phyloP scores from a whole-genome alignment of 768 basidiomycete species.

The Ramaria rubella region DNA sequence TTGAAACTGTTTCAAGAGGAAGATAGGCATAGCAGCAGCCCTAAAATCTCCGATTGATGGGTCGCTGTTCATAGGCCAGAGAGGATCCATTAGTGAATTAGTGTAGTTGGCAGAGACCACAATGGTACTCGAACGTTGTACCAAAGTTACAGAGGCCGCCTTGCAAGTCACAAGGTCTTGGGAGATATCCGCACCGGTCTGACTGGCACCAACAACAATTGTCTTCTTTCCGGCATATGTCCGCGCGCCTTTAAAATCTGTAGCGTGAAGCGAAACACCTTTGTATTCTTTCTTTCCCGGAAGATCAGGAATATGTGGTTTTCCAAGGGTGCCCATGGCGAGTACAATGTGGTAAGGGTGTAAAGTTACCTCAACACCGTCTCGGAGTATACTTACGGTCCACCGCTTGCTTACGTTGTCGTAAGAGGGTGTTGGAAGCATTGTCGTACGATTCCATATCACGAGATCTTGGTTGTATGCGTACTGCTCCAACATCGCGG shows the following conservation, averaged over 20 bases:
- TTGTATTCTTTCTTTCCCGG: constrained; percentile 22
- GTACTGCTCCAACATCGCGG: constrained; percentile 41
- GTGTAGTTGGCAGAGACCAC: background rate
- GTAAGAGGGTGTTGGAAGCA: constrained; percentile 29
- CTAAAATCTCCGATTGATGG: constrained; percentile 1
- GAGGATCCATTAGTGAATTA: background rate
- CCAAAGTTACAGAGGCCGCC: constrained; percentile 3
- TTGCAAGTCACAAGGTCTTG: background rate
- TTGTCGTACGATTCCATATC: constrained; percentile 35
- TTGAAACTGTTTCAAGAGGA: background rate
- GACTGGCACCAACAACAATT: constrained; percentile 6
- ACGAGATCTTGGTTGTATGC: constrained; percentile 34
- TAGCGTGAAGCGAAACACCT: constrained; percentile 30
- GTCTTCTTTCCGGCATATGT: constrained; percentile 1
- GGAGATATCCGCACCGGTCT: constrained; percentile 6
- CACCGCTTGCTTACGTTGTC: constrained; percentile 27
- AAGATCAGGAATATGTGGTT: constrained; percentile 27
- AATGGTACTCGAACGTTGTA: constrained; percentile 5
- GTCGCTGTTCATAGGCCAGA: background rate
- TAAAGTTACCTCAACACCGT: constrained; percentile 25
- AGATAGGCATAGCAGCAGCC: background rate
- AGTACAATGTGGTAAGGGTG: constrained; percentile 35
- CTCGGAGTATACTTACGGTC: constrained; percentile 28
- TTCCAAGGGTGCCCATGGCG: constrained; percentile 33
- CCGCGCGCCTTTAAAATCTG: constrained; percentile 24